Evolutionary conservation across 768 basidiomycete genomes (phyloP).

Genomic region (Tulasnella calospora): DNA sequence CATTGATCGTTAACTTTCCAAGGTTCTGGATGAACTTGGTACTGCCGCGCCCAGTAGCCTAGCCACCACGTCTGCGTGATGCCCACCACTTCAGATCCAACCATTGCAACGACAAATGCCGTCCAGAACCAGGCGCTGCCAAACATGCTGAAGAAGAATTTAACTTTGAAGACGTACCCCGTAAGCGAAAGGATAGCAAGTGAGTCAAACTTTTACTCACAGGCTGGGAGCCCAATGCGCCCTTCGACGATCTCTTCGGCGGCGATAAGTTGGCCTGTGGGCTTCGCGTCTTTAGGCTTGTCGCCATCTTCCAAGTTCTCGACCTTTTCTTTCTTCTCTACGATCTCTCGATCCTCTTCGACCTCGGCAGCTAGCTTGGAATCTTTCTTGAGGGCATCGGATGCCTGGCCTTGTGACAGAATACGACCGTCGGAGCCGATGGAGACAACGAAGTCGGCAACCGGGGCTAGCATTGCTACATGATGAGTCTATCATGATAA

Average conservation of each 20-base stretch:
- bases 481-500: slow-evolving; percentile 48
- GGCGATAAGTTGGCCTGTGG: slow-evolving; percentile 57
- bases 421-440: slow-evolving; percentile 52
- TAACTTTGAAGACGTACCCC: slow-evolving; percentile 32
- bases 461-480: slow-evolving; percentile 49
- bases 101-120: slow-evolving; percentile 29
- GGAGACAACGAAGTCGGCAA: slow-evolving; percentile 56
- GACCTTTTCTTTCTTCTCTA: slow-evolving; percentile 34
- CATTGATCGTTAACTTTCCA: slow-evolving; percentile 38
- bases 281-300: slow-evolving; percentile 27
- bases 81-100: slow-evolving; percentile 30
- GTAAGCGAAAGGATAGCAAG: neutral
- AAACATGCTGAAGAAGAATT: slow-evolving; percentile 36
- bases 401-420: slow-evolving; percentile 46
- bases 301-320: slow-evolving; percentile 34
- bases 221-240: slow-evolving; percentile 50
- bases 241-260: slow-evolving; percentile 61
- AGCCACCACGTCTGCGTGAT: slow-evolving; percentile 43
- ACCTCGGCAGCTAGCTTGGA: slow-evolving; percentile 36
- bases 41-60: slow-evolving; percentile 35
- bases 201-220: slow-evolving; percentile 31
- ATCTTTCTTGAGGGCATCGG: slow-evolving; percentile 46
- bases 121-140: slow-evolving; percentile 37
- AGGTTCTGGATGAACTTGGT: slow-evolving; percentile 28
- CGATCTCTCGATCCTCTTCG: slow-evolving; percentile 29